Evolutionary conservation across 179 eudicot species (phyloP).

Genomic region (Nepenthes alata): DNA sequence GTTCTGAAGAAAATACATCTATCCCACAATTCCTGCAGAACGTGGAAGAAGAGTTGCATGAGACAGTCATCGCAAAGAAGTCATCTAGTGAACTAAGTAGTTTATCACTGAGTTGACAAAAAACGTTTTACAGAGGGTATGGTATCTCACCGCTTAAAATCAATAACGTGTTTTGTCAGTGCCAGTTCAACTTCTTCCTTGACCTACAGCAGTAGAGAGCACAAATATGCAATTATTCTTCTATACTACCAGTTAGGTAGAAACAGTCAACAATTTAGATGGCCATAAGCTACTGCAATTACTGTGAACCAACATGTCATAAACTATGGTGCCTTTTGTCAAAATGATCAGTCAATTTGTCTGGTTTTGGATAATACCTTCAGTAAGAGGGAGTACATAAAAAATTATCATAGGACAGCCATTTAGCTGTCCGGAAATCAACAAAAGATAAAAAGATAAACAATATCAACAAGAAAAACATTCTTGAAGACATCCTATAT

Average conservation of each 20-base stretch:
- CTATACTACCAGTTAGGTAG: not conserved
- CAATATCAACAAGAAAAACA: too few relatives aligned
- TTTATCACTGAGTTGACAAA: not conserved
- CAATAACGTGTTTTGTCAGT: constrained; percentile 45
- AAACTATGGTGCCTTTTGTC: too few relatives aligned
- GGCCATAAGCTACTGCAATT: too few relatives aligned
- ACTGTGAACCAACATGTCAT: too few relatives aligned
- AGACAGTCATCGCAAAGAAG: not conserved
- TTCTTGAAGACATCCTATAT: too few relatives aligned
- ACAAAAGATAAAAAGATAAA: too few relatives aligned
- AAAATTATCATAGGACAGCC: too few relatives aligned
- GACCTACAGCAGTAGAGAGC: constrained; percentile 34
- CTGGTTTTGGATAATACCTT: too few relatives aligned
- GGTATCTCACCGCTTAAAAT: constrained; percentile 42
- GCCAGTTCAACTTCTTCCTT: constrained; percentile 92
- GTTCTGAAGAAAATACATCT: constrained; percentile 26
- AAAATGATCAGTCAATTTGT: too few relatives aligned
- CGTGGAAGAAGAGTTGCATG: constrained; percentile 1
- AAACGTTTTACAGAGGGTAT: constrained; percentile 1
- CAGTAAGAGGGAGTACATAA: too few relatives aligned
- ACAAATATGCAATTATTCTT: constrained; percentile 2
- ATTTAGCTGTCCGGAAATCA: too few relatives aligned
- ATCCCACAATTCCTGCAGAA: constrained; percentile 35
- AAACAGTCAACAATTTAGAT: too few relatives aligned
- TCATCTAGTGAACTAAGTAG: not conserved